Conservation (phyloP, 352 stramenopile genomes). For the Phytophthora colocasiae region DNA sequence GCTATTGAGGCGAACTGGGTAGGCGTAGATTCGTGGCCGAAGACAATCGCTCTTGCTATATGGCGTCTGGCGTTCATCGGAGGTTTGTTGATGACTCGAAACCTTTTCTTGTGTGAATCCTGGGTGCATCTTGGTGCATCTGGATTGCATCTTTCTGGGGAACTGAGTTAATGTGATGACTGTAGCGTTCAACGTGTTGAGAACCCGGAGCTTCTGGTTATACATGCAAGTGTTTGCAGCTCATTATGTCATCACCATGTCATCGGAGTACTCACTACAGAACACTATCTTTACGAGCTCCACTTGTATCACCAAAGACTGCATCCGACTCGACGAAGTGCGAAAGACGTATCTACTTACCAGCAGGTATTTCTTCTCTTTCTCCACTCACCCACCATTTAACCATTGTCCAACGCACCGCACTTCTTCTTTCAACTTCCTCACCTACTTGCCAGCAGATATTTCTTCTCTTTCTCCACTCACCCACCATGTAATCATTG, state of each 20-base stretch:
- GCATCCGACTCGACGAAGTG: no score
- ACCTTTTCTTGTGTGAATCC: conserved; percentile 57
- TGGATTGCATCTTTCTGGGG: conserved; percentile 62
- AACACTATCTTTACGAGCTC: no score
- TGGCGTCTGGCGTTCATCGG: conserved; percentile 62
- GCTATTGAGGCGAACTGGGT: conserved; percentile 73
- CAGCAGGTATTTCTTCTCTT: no score
- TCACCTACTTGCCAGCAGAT: no score
- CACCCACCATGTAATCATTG: no score
- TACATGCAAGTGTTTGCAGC: conserved; percentile 58
- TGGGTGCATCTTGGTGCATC: conserved; percentile 39
- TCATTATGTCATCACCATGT: not conserved
- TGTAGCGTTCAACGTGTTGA: conserved; percentile 52
- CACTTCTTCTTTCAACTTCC: no score
- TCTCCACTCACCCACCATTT: no score
- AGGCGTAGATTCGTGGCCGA: conserved; percentile 56
- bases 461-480: no score
- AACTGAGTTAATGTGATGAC: conserved; percentile 61
- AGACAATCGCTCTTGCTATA: conserved; percentile 51
- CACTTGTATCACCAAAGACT: no score
- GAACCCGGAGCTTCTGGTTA: conserved; percentile 62
- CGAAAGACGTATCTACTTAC: no score
- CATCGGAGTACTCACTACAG: no score
- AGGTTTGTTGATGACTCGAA: conserved; percentile 62
- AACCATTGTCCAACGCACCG: no score